Evolutionary conservation across 176 grass and related monocot species (phyloP), one percentile per base, ranked within the genome.

Genomic region (Musa acuminata): DNA sequence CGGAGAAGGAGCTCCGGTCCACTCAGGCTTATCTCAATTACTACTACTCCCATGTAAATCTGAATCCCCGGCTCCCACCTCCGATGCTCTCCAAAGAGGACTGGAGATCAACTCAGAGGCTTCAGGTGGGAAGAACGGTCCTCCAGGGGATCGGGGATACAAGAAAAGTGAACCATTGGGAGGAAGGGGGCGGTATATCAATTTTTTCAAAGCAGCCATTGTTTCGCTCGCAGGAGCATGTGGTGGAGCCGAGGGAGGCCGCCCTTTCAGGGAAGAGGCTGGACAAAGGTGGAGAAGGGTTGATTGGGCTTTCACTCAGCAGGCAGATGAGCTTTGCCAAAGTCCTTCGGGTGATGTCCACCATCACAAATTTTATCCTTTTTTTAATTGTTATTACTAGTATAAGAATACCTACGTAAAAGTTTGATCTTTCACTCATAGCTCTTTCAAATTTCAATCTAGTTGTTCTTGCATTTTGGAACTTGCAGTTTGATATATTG

Each of bases 11-110:
- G 55, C 80, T 96, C 64, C 85, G 84, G 21, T 71, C 93, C 0
- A 73, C 92, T 79, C 93, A 89, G 9, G 93, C 85, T 66, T 96
- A 96, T 75, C 78, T 90, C 11, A 90, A 87, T 8, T 92, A 88
- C 71, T 96, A 96, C 69, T 96, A 92, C 87, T 92, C 93, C 26
- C 93, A 92, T 69, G 93, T 80, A 22, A 96, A 96, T 80, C 85
- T 96, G 48, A 96, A 96, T 83, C 93, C 93, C 8, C 71, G 93
- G 75, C 80, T 96, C 53, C 89, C 93, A 8, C 93, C 93, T 25
- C 93, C 93, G 8, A 76, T 88, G 25, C 87, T 96, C 11, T 92
- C 93, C 19, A 96, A 92, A 76, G 93, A 96, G 83, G 93, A 96
- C 77, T 96, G 89, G 89, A 74, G 87, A 74, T 92, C 89, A 26